Percentiles rank a stretch among this genome's conserved stretches.
phyloP scores from a whole-genome alignment of 2,329 filamentous ascomycete species.

The Colletotrichum lupini region DNA sequence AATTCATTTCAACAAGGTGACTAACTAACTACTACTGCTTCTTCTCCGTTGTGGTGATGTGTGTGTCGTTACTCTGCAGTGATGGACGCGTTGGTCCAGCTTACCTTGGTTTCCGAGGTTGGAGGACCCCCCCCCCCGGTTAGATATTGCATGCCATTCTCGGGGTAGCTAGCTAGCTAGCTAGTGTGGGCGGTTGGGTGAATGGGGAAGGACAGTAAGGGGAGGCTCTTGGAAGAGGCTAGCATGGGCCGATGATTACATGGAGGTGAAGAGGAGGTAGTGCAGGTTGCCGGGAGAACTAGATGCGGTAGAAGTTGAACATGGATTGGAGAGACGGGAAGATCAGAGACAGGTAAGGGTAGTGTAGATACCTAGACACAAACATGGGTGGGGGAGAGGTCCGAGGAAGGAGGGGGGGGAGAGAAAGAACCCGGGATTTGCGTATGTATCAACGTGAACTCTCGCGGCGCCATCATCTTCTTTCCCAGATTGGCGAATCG shows the following conservation, averaged over 20 bases:
- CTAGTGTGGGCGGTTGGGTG: slow-evolving; percentile 1
- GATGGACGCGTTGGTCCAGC: not conserved
- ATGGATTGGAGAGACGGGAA: slow-evolving; percentile 22
- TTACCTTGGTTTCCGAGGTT: not conserved
- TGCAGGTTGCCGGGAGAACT: not conserved
- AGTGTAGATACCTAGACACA: not conserved
- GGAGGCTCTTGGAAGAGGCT: slow-evolving; percentile 1
- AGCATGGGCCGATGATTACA: not conserved
- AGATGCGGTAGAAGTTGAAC: slow-evolving; percentile 18
- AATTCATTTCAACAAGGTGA: slow-evolving; percentile 4
- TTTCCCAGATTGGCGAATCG: too few species aligned
- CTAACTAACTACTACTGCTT: too few species aligned
- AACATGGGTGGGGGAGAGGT: not conserved
- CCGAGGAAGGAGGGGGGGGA: too few species aligned
- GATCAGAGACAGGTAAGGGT: not conserved
- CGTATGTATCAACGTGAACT: too few species aligned
- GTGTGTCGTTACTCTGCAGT: slow-evolving; percentile 11
- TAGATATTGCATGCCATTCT: slow-evolving; percentile 8
- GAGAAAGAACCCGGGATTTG: too few species aligned
- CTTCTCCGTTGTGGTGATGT: not conserved
- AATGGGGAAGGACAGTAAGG: not conserved
- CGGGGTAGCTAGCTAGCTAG: not conserved
- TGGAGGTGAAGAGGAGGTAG: not conserved
- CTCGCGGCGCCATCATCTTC: too few species aligned
- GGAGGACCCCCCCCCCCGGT: slow-evolving; percentile 4